phyloP scores from a whole-genome alignment of 164 flowering plant genomes.

The Paratinospora sagittata region DNA sequence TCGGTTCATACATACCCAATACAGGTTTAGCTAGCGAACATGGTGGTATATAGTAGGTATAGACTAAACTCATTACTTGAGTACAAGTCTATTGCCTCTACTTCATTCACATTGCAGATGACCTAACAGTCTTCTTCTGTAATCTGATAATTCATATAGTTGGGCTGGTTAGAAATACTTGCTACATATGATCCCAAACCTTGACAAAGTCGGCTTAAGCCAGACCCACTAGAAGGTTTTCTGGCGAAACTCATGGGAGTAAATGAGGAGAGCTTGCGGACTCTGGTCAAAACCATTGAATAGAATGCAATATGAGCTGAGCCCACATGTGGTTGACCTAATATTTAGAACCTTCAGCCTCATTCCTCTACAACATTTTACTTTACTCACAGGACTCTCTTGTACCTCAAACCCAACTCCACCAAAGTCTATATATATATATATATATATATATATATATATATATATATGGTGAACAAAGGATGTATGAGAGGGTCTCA shows the following conservation, averaged over 20 bases:
- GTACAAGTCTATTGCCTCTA: not conserved
- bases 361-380: not conserved
- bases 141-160: not conserved
- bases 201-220: not conserved
- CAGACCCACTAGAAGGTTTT: not conserved
- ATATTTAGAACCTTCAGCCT: not conserved
- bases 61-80: not conserved
- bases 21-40: too few species aligned
- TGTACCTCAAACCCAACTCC: not conserved
- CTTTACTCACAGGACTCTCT: not conserved
- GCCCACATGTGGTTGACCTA: not conserved
- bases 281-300: not conserved
- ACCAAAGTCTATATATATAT: not conserved
- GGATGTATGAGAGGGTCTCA: not conserved
- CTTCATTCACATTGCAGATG: conserved; percentile 1
- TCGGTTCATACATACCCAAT: too few species aligned
- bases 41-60: not conserved
- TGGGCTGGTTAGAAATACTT: not conserved
- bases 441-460: not conserved
- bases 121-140: not conserved
- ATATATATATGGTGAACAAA: not conserved
- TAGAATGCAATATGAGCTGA: not conserved
- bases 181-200: not conserved
- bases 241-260: not conserved
- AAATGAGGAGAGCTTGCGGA: not conserved